phyloP scores from a whole-genome alignment of 768 basidiomycete species.

The Floccularia luteovirens region DNA sequence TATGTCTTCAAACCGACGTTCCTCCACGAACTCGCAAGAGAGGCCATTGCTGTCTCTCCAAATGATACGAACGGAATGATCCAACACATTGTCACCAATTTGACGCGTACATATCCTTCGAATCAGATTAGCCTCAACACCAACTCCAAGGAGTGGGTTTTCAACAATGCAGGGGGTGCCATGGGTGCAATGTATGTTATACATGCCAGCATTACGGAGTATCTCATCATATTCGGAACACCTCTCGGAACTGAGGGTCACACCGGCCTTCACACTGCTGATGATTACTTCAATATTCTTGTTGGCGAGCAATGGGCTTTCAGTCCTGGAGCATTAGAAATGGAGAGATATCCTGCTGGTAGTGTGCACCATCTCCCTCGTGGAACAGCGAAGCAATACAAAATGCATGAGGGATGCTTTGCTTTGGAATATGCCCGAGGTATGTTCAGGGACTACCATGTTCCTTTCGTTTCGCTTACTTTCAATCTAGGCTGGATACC shows the following conservation, averaged over 20 bases:
- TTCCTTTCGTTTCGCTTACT: background rate
- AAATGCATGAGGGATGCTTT: slow-evolving; percentile 94
- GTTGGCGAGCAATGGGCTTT: slow-evolving; percentile 95
- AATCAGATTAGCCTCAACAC: slow-evolving; percentile 47
- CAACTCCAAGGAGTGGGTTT: slow-evolving; percentile 78
- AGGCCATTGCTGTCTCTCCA: slow-evolving; percentile 56
- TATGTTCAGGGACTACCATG: slow-evolving; percentile 27
- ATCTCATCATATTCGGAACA: slow-evolving; percentile 92
- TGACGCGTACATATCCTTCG: slow-evolving; percentile 64
- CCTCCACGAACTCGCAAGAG: slow-evolving; percentile 67
- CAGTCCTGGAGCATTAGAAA: slow-evolving; percentile 68
- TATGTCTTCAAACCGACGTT: slow-evolving; percentile 75
- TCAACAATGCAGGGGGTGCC: slow-evolving; percentile 96
- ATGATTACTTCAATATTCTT: slow-evolving; percentile 97
- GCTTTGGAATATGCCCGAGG: slow-evolving; percentile 94
- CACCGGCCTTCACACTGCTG: slow-evolving; percentile 87
- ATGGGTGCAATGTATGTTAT: slow-evolving; percentile 99
- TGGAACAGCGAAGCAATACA: slow-evolving; percentile 91
- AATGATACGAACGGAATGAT: slow-evolving; percentile 71
- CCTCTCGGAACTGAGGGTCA: slow-evolving; percentile 97
- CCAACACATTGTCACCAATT: slow-evolving; percentile 72
- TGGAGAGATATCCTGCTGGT: slow-evolving; percentile 82
- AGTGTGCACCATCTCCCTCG: slow-evolving; percentile 79
- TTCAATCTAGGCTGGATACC: slow-evolving; percentile 87
- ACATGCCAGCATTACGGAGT: slow-evolving; percentile 95